Evolutionary conservation across 176 grass and related monocot genomes (phyloP).

Genomic region (Tillandsia fasciculata): DNA sequence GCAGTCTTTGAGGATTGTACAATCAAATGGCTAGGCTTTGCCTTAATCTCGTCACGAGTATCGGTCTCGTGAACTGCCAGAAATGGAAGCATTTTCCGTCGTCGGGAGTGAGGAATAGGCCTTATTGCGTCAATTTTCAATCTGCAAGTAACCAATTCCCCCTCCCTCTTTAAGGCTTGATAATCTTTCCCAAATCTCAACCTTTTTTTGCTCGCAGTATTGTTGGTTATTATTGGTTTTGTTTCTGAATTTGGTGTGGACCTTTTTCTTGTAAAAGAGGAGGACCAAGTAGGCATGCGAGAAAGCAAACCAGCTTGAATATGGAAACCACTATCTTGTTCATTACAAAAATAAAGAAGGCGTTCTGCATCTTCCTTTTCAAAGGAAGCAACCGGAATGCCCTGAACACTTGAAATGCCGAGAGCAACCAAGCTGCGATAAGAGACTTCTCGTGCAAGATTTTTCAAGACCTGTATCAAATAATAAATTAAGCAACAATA

Average conservation of each 20-base stretch:
- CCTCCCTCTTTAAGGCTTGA: background rate
- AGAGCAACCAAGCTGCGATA: conserved; percentile 83
- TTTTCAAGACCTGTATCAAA: conserved; percentile 67
- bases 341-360: conserved; percentile 84
- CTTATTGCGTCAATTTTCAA: conserved; percentile 63
- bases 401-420: conserved; percentile 82
- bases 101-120: conserved; percentile 69
- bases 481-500: background rate
- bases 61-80: conserved; percentile 34
- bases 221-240: conserved; percentile 24
- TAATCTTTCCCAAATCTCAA: conserved; percentile 21
- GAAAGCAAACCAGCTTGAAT: conserved; percentile 43
- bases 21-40: conserved; percentile 25
- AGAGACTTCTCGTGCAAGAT: conserved; percentile 72
- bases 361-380: conserved; percentile 77
- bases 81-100: conserved; percentile 79
- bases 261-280: conserved; percentile 56
- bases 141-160: conserved; percentile 21
- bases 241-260: conserved; percentile 33
- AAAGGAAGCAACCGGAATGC: conserved; percentile 81
- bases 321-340: conserved; percentile 36
- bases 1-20: conserved; percentile 45
- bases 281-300: background rate
- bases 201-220: conserved; percentile 30
- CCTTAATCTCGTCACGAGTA: conserved; percentile 35